Evolutionary conservation across 805 yeast genomes (phyloP), one percentile per base, ranked within the genome.

Genomic region (Suhomyces sp.): DNA sequence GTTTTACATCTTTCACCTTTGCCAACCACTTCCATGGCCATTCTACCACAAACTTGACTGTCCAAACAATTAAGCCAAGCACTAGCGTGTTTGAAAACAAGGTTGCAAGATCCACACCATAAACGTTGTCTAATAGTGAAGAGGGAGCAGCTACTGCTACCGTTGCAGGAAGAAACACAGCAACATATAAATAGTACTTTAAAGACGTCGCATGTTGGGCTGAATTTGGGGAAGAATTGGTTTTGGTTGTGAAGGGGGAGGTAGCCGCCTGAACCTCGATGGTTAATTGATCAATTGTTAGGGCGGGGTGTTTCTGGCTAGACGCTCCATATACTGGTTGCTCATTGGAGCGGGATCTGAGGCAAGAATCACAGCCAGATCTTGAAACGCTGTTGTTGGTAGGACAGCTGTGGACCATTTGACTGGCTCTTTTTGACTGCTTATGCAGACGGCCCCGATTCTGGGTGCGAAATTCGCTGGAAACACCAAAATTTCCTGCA

Each of bases 21-120:
- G 54, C 48, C 15, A 67, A 58, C 78, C 78, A 74, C n/a, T 58
- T 57, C 75, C 77, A 73, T 0, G 78, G 78, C 78, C 78, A 74
- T 46, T 73, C 77, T 13, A 69, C 59, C 0, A 69, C 48, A 35
- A 69, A 69, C 49, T 67, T 65, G 12, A 74, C 60, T 1, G 65
- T 58, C 70, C 73, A 70, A 24, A 73, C 64, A 1, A 73, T 61
- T n/a, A 71, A 40, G 6, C 68, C 23, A 3, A 74, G 60, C 5
- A 70, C 65, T 19, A 73, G 59, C 1, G 64, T 50, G 54, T 73
- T 76, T 23, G 73, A 68, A 15, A 71, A 50, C 6, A 72, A 49
- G 38, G 60, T 57, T 2, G 68, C 69, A 6, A 67, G 26, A 47
- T 65, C 67, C 23, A 58, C 24, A 27, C 56, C 52, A 7, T 46